A percentile compares a stretch with the other conserved stretches of the same genome.
phyloP scores from a whole-genome alignment of 306 rosid genomes.

The Rosa lucieae region DNA sequence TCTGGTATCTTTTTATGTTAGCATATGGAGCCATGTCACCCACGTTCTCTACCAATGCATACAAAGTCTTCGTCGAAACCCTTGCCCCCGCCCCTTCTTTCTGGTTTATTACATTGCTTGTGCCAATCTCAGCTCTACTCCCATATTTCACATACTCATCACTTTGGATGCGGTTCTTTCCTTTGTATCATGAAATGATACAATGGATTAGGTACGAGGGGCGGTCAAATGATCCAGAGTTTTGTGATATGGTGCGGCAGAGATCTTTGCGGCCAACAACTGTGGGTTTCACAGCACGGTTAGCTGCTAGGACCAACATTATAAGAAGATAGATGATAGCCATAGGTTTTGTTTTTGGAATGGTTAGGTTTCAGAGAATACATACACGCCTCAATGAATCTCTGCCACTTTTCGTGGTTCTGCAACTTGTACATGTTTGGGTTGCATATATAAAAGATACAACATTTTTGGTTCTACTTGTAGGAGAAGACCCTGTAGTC shows the following conservation, averaged over 20 bases:
- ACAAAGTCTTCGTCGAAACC: conserved; percentile 66
- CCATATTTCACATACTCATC: conserved; percentile 78
- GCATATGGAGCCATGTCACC: conserved; percentile 65
- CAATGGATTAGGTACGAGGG: conserved; percentile 79
- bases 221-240: conserved; percentile 58
- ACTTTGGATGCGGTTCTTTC: conserved; percentile 78
- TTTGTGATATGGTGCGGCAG: conserved; percentile 49
- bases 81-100: conserved; percentile 74
- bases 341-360: conserved; percentile 19
- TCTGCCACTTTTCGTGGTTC: conserved; percentile 9
- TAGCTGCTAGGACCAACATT: conserved; percentile 55
- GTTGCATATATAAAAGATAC: conserved; percentile 1
- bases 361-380: conserved; percentile 16
- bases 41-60: conserved; percentile 54
- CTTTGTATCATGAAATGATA: conserved; percentile 69
- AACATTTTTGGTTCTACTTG: background rate
- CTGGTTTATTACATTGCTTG: conserved; percentile 70
- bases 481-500: conserved; percentile 21
- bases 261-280: conserved; percentile 46
- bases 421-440: background rate
- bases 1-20: conserved; percentile 82
- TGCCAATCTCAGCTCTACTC: conserved; percentile 61
- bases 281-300: conserved; percentile 79
- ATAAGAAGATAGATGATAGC: conserved; percentile 24
- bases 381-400: conserved; percentile 24